Evolutionary conservation across 2,329 filamentous ascomycete genomes (phyloP).

Genomic region (Aspergillus fijiensis): DNA sequence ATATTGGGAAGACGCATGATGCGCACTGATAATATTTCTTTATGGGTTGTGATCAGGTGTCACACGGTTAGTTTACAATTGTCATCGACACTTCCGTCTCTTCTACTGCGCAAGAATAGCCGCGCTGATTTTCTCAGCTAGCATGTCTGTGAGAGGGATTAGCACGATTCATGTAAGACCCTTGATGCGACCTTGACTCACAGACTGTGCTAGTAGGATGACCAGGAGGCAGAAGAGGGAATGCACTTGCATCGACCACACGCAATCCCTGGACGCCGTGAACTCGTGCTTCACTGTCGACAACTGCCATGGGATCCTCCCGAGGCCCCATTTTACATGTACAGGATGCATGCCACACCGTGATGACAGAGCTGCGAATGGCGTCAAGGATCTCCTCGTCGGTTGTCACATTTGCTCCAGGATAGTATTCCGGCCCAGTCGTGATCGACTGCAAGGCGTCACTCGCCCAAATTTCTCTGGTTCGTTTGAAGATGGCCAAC

Average conservation of each 20-base stretch:
- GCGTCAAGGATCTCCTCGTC: slow-evolving; percentile 43
- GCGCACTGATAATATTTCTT: background rate
- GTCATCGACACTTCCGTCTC: background rate
- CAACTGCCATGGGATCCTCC: slow-evolving; percentile 31
- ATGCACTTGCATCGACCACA: slow-evolving; percentile 36
- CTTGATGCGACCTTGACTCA: slow-evolving; percentile 17
- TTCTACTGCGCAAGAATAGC: background rate
- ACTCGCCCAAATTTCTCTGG: slow-evolving; percentile 36
- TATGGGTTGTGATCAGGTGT: background rate
- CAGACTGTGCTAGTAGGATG: slow-evolving; percentile 40
- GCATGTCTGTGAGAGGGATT: slow-evolving; percentile 25
- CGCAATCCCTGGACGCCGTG: slow-evolving; percentile 32
- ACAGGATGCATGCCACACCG: slow-evolving; percentile 36
- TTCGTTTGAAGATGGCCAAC: slow-evolving; percentile 44
- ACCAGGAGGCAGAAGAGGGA: slow-evolving; percentile 38
- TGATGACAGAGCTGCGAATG: slow-evolving; percentile 27
- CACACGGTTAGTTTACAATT: background rate
- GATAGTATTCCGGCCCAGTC: slow-evolving; percentile 34
- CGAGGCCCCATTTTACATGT: slow-evolving; percentile 41
- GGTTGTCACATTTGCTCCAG: slow-evolving; percentile 36
- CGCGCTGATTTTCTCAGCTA: slow-evolving; percentile 30
- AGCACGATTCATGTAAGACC: too few relatives aligned
- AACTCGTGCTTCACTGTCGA: slow-evolving; percentile 33
- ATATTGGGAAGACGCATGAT: background rate
- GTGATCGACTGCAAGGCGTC: slow-evolving; percentile 25